A percentile compares a stretch with the other conserved stretches of the same genome.
These are phyloP conservation scores for Sporobolomyces pararoseus DNA, from an alignment of 768 basidiomycete species.

Conservation along the genomic window DNA sequence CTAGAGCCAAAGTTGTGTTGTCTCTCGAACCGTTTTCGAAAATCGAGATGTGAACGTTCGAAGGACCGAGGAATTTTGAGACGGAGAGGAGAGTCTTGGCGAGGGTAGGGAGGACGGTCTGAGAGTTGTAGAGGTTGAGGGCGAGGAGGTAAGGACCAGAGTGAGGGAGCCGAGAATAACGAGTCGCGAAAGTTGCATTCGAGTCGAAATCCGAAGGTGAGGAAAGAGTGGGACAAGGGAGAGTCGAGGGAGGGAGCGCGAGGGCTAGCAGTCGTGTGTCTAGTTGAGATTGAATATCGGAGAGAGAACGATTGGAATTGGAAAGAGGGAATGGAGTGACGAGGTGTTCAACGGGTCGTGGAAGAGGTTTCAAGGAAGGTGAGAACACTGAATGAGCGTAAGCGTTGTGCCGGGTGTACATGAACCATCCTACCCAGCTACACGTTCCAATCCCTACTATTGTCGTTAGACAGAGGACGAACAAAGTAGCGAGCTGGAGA, in stretches of 20 bases:
- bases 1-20: constrained; percentile 42
- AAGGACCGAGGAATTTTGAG: constrained; percentile 39
- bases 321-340: constrained; percentile 8
- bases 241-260: constrained; percentile 1
- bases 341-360: neutral
- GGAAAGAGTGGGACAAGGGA: neutral
- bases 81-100: constrained; percentile 35
- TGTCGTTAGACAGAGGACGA: neutral
- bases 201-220: neutral
- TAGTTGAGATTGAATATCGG: neutral
- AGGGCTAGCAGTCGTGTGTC: constrained; percentile 3
- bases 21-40: constrained; percentile 47
- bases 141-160: constrained; percentile 40
- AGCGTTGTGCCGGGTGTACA: constrained; percentile 25
- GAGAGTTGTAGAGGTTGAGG: constrained; percentile 45
- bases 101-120: constrained; percentile 41
- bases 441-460: neutral
- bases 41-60: constrained; percentile 44
- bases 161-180: constrained; percentile 12
- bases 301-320: neutral
- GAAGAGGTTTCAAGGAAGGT: constrained; percentile 9
- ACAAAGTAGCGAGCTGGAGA: constrained; percentile 2
- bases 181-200: neutral
- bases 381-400: constrained; percentile 29
- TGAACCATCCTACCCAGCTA: constrained; percentile 19